Percentiles rank a stretch among this genome's conserved stretches.
phyloP scores from a whole-genome alignment of 2,329 filamentous ascomycete genomes.

The Elsinoe australis region DNA sequence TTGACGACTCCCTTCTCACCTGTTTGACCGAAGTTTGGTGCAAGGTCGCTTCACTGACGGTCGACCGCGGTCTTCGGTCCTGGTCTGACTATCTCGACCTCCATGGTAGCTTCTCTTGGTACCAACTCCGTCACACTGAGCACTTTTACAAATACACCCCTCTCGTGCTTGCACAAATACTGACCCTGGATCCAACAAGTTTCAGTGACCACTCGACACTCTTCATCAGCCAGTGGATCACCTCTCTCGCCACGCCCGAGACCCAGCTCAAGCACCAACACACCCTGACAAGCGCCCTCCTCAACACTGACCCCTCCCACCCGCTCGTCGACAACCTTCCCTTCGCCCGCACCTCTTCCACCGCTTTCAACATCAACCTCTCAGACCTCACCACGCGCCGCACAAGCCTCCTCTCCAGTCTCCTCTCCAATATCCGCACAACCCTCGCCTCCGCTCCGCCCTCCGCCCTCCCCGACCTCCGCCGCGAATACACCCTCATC shows the following conservation, averaged over 20 bases:
- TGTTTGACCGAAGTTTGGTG: constrained; percentile 50
- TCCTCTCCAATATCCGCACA: constrained; percentile 54
- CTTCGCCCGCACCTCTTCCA: constrained; percentile 36
- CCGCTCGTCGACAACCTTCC: constrained; percentile 51
- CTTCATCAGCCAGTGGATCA: constrained; percentile 48
- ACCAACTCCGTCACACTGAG: constrained; percentile 39
- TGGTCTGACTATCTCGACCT: constrained; percentile 52
- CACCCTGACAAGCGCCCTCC: constrained; percentile 46
- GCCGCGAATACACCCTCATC: constrained; percentile 44
- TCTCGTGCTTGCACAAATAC: constrained; percentile 38
- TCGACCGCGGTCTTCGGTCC: constrained; percentile 37
- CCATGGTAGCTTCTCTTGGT: constrained; percentile 47
- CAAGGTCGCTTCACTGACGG: constrained; percentile 40
- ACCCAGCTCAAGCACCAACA: constrained; percentile 56
- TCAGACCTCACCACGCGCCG: constrained; percentile 49
- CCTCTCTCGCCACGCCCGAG: constrained; percentile 51
- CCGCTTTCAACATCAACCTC: constrained; percentile 41
- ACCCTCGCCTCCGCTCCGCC: constrained; percentile 35
- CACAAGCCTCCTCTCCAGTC: constrained; percentile 46
- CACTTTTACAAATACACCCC: constrained; percentile 40
- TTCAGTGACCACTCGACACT: constrained; percentile 40
- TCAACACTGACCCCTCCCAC: constrained; percentile 41
- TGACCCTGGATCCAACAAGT: constrained; percentile 34
- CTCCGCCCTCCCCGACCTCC: constrained; percentile 32
- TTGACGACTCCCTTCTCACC: constrained; percentile 48